phyloP scores from a whole-genome alignment of 106 monocot species.

The Phalaenopsis aphrodite region DNA sequence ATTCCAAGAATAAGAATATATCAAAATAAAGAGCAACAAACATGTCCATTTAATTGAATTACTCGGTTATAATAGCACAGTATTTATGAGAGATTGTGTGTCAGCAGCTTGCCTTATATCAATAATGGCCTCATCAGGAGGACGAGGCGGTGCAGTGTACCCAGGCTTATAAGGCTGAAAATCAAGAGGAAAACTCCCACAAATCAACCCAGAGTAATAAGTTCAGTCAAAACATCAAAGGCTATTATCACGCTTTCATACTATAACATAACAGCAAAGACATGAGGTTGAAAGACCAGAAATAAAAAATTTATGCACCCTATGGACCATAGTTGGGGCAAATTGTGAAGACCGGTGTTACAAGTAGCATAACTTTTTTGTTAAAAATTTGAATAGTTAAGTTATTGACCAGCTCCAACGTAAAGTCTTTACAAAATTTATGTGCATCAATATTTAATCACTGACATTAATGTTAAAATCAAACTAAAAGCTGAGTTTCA shows the following conservation, averaged over 20 bases:
- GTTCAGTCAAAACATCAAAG: background rate
- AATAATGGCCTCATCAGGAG: constrained; percentile 64
- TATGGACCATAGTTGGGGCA: background rate
- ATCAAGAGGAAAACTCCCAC: constrained; percentile 3
- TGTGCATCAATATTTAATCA: background rate
- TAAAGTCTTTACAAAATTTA: background rate
- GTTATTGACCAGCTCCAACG: too few species aligned
- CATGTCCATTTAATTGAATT: background rate
- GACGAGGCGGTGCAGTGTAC: constrained; percentile 52
- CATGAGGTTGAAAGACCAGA: background rate
- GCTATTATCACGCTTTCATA: background rate
- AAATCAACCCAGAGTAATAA: background rate
- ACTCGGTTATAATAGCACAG: background rate
- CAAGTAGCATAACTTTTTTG: background rate
- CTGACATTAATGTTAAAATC: background rate
- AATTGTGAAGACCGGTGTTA: background rate
- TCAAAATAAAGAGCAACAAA: background rate
- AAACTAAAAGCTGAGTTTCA: background rate
- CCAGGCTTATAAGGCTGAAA: constrained; percentile 70
- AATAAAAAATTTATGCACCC: background rate
- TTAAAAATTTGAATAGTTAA: background rate
- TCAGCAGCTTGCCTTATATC: constrained; percentile 51
- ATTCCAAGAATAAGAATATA: background rate
- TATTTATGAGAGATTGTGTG: background rate
- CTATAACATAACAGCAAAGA: background rate